Evolutionary conservation across 2,329 filamentous ascomycete species (phyloP), one percentile per base, ranked within the genome.

Genomic region (Emergomyces pasteurianus): DNA sequence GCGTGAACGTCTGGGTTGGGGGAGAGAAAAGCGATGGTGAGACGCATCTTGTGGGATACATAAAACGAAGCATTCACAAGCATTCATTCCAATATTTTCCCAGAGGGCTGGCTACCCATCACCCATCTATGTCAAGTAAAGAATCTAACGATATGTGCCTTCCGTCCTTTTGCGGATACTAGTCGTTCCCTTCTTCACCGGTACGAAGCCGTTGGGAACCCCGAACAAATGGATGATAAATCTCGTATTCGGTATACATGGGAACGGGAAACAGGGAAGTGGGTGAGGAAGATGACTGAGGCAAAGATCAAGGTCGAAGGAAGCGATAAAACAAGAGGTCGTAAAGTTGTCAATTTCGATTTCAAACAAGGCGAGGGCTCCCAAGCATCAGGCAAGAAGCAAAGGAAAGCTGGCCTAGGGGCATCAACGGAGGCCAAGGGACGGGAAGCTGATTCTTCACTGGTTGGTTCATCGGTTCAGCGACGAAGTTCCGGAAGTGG

Each of bases 181-280:
- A 60, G 62, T 47, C 61, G 59, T n/a, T 42, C 34, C 23, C 28
- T 61, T 40, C 62, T 57, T 59, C n/a, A 61, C 58, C 64, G 63
- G 31, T 65, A 63, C n/a, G 63, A 64, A 34, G 64, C 64, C 26
- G 58, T 62, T 23, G 64, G 64, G 40, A 49, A 65, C 47, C 64
- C 63, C 1, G 42, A 31, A 47, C 56, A 23, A 26, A 58, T 42
- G 18, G 54, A 58, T 1, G 34, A 31, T 21, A 43, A 28, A 26
- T 47, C 58, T 36, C 10, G 26, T 21, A 49, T 26, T 38, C 59
- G 63, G 21, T 65, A 61, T 50, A 50, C 61, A 21, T 65, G 64
- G 64, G 57, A 62, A 28, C 28, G 58, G 8, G 63, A 64, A 38
- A 63, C 47, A 23, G 64, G 64, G 7, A 38, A 59, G 34, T 66